A percentile compares a stretch with the other conserved stretches of the same genome.
These are phyloP conservation scores for Blastobotrys arbuscula DNA, from an alignment of 1,139 yeast genomes.

Conservation along the genomic window DNA sequence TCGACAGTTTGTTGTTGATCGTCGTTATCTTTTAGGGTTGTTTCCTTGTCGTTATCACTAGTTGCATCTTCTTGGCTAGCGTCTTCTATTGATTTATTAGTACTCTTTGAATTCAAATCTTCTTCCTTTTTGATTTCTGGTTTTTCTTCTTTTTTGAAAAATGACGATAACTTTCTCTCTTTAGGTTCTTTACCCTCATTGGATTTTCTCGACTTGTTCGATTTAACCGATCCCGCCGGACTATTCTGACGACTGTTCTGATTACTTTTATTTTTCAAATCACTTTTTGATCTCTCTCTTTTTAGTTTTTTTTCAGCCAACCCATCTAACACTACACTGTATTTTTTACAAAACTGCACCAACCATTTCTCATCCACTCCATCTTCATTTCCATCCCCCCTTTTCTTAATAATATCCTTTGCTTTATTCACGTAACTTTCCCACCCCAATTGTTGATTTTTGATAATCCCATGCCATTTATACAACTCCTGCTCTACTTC, in stretches of 20 bases:
- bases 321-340: background rate
- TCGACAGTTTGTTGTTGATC: background rate
- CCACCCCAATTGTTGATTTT: background rate
- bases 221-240: background rate
- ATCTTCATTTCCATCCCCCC: background rate
- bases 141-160: no score
- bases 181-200: no score
- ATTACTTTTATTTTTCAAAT: background rate
- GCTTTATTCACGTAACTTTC: conserved; percentile 2
- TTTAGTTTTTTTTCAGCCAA: background rate
- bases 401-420: background rate
- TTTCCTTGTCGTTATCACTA: no score
- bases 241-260: background rate
- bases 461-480: conserved; percentile 4
- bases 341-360: conserved; percentile 1
- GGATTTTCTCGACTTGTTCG: no score
- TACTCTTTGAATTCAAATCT: no score
- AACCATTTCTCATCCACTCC: conserved; percentile 2
- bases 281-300: background rate
- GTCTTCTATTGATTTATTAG: no score
- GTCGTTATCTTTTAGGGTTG: no score
- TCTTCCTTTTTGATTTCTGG: no score
- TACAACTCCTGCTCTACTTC: background rate
- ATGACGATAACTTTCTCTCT: no score
- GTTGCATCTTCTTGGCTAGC: no score